These are phyloP conservation scores for Lentinus tigrinus DNA, from an alignment of 768 basidiomycete species.

Conservation along the genomic window DNA sequence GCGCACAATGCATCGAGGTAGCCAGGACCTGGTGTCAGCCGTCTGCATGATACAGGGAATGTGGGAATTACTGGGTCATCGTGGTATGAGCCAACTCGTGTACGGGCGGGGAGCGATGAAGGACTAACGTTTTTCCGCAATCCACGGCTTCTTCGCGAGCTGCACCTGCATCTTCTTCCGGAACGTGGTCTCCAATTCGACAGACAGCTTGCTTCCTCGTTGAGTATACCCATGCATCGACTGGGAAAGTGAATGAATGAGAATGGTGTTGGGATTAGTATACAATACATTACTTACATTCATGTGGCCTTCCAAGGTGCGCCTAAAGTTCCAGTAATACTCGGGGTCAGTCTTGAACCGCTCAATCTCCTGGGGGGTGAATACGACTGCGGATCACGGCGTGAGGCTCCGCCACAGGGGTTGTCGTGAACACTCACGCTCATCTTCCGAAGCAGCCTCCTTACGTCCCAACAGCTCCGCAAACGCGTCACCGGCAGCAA, in stretches of 20 bases:
- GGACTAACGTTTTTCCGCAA: constrained; percentile 51
- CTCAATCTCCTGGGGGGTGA: constrained; percentile 51
- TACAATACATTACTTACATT: constrained; percentile 40
- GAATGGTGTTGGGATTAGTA: no score
- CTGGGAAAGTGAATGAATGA: constrained; percentile 10
- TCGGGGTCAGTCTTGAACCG: constrained; percentile 44
- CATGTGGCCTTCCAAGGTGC: constrained; percentile 45
- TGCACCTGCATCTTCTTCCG: constrained; percentile 46
- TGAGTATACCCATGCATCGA: constrained; percentile 40
- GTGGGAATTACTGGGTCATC: constrained; percentile 49
- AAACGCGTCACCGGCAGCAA: constrained; percentile 37
- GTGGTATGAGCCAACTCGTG: background rate
- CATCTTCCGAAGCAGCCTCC: constrained; percentile 32
- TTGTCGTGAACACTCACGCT: background rate
- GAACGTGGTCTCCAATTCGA: constrained; percentile 34
- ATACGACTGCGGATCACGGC: constrained; percentile 38
- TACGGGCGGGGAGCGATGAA: background rate
- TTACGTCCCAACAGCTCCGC: constrained; percentile 36
- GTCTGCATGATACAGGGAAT: constrained; percentile 57
- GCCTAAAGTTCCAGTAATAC: constrained; percentile 49
- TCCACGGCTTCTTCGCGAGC: constrained; percentile 57
- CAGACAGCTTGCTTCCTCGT: constrained; percentile 8
- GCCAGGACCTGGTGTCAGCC: constrained; percentile 68
- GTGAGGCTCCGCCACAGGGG: background rate
- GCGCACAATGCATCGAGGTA: constrained; percentile 65